Percentiles rank a stretch among this genome's conserved stretches.
phyloP scores from a whole-genome alignment of 2,329 filamentous ascomycete species.

The Paecilomyces formosus region DNA sequence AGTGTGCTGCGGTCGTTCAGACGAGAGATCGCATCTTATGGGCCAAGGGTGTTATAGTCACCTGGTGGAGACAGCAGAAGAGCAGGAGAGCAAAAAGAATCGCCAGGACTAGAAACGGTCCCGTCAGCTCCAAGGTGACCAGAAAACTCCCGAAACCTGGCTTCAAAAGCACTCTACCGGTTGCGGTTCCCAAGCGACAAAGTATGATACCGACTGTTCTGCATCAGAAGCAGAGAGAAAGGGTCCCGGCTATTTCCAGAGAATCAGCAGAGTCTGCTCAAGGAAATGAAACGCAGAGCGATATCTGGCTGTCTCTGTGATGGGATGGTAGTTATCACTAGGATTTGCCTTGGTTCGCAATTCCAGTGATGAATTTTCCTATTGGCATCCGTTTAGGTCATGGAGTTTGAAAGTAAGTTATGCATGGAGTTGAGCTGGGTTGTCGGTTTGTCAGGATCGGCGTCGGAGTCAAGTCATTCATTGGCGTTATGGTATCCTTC shows the following conservation, averaged over 20 bases:
- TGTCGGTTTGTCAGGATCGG: background rate
- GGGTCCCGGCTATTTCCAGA: background rate
- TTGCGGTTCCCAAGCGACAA: background rate
- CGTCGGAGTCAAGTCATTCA: background rate
- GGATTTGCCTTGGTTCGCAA: background rate
- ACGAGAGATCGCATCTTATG: slow-evolving; percentile 35
- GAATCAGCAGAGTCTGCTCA: background rate
- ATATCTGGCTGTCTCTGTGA: background rate
- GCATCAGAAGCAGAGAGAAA: background rate
- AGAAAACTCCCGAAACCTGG: background rate
- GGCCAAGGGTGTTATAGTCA: slow-evolving; percentile 25
- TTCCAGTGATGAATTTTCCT: background rate
- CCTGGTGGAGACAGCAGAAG: slow-evolving; percentile 25
- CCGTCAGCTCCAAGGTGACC: background rate
- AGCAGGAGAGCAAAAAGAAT: slow-evolving; percentile 8
- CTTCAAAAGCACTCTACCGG: background rate
- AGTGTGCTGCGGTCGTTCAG: slow-evolving; percentile 42
- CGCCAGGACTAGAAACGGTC: background rate
- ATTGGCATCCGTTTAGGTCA: background rate
- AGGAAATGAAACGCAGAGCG: background rate
- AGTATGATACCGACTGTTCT: background rate
- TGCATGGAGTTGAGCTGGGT: background rate
- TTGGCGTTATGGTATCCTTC: background rate
- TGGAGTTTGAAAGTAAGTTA: background rate
- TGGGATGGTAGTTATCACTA: background rate